These are phyloP conservation scores for Arthrobotrys iridis DNA, from an alignment of 2,329 filamentous ascomycete species.

Conservation along the genomic window DNA sequence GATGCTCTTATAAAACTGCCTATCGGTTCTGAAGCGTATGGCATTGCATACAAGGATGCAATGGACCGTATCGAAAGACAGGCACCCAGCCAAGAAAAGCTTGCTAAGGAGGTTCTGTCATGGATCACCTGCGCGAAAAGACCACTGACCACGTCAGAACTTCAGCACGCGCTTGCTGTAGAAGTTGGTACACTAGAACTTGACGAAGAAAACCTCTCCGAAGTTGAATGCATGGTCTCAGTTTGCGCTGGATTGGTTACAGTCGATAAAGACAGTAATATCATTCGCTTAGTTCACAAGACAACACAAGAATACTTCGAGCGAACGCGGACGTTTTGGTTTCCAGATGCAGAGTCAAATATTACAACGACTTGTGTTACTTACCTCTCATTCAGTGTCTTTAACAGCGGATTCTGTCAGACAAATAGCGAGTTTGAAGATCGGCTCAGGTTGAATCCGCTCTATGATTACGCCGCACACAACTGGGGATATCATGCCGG, in stretches of 20 bases:
- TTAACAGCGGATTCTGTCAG: constrained; percentile 55
- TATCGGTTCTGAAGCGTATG: too few relatives aligned
- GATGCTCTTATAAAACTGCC: constrained; percentile 60
- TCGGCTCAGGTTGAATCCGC: constrained; percentile 40
- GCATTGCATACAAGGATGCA: constrained; percentile 3
- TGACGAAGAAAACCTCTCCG: constrained; percentile 39
- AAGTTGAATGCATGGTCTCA: constrained; percentile 60
- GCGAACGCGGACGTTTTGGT: constrained; percentile 57
- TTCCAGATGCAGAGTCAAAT: constrained; percentile 59
- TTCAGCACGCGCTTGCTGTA: background rate
- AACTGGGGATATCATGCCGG: constrained; percentile 54
- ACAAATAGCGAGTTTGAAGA: constrained; percentile 40
- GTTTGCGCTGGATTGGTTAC: constrained; percentile 64
- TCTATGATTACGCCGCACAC: constrained; percentile 54
- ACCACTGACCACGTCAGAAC: background rate
- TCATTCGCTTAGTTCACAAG: constrained; percentile 64
- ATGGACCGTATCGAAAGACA: constrained; percentile 13
- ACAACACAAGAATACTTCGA: constrained; percentile 65
- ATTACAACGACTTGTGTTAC: constrained; percentile 60
- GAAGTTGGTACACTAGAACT: background rate
- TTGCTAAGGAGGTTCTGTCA: background rate
- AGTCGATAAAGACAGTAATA: constrained; percentile 61
- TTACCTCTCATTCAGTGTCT: constrained; percentile 61
- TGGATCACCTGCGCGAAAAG: background rate
- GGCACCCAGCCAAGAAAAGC: too few relatives aligned